Evolutionary conservation across 140 eudicot genomes (phyloP).

Genomic region (Bidens hawaiensis): DNA sequence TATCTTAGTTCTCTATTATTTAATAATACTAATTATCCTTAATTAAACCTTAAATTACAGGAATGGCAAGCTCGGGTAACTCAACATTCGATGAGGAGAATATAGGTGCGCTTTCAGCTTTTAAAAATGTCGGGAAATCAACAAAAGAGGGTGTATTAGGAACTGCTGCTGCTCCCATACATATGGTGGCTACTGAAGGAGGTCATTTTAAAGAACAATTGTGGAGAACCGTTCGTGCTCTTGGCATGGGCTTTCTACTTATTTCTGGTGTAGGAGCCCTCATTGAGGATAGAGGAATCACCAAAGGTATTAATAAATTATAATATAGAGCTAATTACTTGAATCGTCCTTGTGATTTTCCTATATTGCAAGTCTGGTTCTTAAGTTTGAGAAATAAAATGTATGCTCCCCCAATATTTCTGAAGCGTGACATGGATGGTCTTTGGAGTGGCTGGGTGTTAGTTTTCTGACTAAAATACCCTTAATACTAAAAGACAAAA

Average conservation of each 20-base stretch:
- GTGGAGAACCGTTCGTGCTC: conserved; percentile 86
- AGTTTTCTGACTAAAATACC: no score
- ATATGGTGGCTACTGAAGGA: conserved; percentile 91
- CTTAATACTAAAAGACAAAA: no score
- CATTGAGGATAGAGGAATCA: conserved; percentile 90
- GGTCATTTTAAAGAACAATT: conserved; percentile 84
- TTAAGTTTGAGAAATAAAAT: no score
- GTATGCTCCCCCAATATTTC: no score
- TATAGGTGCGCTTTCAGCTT: no score
- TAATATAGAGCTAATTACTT: not conserved
- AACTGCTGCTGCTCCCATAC: conserved; percentile 7
- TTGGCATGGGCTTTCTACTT: conserved; percentile 73
- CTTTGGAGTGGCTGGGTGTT: no score
- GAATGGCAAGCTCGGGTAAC: conserved; percentile 25
- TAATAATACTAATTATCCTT: not conserved
- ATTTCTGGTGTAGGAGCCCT: conserved; percentile 93
- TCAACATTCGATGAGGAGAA: conserved; percentile 44
- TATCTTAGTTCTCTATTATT: not conserved
- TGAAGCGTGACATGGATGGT: no score
- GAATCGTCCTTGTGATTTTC: no score
- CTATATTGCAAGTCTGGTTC: no score
- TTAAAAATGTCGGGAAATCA: no score
- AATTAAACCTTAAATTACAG: not conserved
- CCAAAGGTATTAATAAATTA: conserved; percentile 55
- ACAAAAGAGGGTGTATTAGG: no score